phyloP scores from a whole-genome alignment of 306 rosid genomes.

The Castanea mollissima region DNA sequence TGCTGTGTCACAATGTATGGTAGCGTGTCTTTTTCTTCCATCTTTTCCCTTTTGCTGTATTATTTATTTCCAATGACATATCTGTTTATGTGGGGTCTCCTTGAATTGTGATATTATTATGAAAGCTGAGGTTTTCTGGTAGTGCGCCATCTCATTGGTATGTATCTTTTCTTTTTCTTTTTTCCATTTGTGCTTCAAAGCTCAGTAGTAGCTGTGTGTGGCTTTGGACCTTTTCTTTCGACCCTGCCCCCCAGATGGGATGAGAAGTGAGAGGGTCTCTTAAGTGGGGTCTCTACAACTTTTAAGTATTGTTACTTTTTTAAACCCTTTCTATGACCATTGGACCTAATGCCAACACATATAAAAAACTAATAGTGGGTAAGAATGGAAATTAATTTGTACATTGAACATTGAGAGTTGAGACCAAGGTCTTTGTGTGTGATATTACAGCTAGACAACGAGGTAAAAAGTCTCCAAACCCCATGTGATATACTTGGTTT shows the following conservation, averaged over 20 bases:
- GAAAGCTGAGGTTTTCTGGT: neutral
- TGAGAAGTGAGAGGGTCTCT: neutral
- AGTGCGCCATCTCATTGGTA: neutral
- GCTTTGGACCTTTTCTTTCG: neutral
- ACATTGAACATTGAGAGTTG: neutral
- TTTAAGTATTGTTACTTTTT: conserved; percentile 13
- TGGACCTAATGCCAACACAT: conserved; percentile 1
- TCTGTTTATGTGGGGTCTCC: neutral
- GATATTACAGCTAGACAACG: conserved; percentile 35
- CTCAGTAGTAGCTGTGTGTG: neutral
- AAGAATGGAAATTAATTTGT: conserved; percentile 7
- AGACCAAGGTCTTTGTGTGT: conserved; percentile 9
- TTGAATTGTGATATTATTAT: neutral
- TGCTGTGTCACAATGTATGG: neutral
- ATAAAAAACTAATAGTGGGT: conserved; percentile 33
- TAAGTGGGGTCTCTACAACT: conserved; percentile 9
- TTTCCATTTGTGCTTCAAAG: neutral
- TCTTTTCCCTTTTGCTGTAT: neutral
- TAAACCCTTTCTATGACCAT: conserved; percentile 22
- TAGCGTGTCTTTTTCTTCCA: neutral
- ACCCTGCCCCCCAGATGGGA: conserved; percentile 2
- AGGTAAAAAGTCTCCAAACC: conserved; percentile 25
- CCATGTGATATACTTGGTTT: conserved; percentile 36
- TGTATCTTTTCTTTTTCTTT: neutral
- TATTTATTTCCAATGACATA: neutral